These are phyloP conservation scores for Bremia lactucae DNA, from an alignment of 352 stramenopile species.

Conservation along the genomic window DNA sequence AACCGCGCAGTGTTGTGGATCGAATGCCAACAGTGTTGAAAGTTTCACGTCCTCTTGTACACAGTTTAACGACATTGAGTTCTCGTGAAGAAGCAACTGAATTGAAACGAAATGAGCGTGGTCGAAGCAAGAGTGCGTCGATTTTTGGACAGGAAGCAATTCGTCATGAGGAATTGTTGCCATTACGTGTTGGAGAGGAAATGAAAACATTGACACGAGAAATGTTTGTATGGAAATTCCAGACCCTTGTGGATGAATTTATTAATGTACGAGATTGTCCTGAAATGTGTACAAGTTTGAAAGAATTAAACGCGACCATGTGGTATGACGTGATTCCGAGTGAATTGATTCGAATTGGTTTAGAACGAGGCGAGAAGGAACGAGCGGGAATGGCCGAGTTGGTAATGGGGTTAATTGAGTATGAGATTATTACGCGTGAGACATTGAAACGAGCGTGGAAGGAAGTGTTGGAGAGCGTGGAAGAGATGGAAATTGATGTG, in stretches of 20 bases:
- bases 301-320: conserved; percentile 39
- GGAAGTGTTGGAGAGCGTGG: conserved; percentile 59
- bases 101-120: conserved; percentile 32
- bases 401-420: conserved; percentile 39
- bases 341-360: conserved; percentile 48
- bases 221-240: conserved; percentile 77
- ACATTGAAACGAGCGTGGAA: conserved; percentile 29
- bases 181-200: too few species aligned
- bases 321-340: conserved; percentile 42
- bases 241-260: conserved; percentile 77
- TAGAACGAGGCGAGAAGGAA: conserved; percentile 64
- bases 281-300: conserved; percentile 45
- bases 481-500: conserved; percentile 80
- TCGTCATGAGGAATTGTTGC: conserved; percentile 12
- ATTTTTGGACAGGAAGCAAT: conserved; percentile 17
- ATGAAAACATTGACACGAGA: conserved; percentile 35
- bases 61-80: conserved; percentile 26
- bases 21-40: conserved; percentile 22
- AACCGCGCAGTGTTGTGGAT: conserved; percentile 54
- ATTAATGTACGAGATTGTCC: conserved; percentile 79
- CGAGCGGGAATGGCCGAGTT: conserved; percentile 42
- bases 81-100: conserved; percentile 25
- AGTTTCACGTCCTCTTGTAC: conserved; percentile 26
- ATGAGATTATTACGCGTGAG: conserved; percentile 33
- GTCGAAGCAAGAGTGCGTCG: conserved; percentile 45